phyloP scores from a whole-genome alignment of 2,329 filamentous ascomycete species.

The Dactylellina sp. region DNA sequence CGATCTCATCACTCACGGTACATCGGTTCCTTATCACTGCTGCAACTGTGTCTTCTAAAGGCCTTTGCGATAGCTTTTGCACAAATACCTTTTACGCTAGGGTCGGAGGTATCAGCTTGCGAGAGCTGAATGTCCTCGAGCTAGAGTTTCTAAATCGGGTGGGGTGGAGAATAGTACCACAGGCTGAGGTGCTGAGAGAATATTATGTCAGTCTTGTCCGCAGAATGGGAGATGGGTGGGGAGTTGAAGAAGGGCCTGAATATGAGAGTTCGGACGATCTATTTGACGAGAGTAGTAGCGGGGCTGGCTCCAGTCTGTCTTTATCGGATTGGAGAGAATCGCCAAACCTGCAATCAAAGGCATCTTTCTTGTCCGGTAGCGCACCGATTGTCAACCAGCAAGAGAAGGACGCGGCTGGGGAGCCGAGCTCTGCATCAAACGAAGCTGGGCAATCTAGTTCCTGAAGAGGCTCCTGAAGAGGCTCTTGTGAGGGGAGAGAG shows the following conservation, averaged over 20 bases:
- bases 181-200: constrained; percentile 90
- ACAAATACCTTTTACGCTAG: constrained; percentile 96
- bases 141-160: constrained; percentile 92
- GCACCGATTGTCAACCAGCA: constrained; percentile 19
- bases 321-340: constrained; percentile 37
- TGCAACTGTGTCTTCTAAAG: constrained; percentile 94
- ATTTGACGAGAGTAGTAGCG: constrained; percentile 42
- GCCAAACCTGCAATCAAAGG: constrained; percentile 36
- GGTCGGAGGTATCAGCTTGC: constrained; percentile 89
- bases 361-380: constrained; percentile 21
- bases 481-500: too few relatives aligned
- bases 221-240: constrained; percentile 70
- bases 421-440: not conserved
- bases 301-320: constrained; percentile 35
- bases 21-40: constrained; percentile 97
- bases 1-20: constrained; percentile 93
- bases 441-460: constrained; percentile 1
- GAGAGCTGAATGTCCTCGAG: constrained; percentile 89
- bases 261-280: constrained; percentile 46
- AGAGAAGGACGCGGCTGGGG: constrained; percentile 22
- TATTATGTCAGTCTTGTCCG: constrained; percentile 91
- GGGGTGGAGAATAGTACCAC: constrained; percentile 96
- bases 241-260: constrained; percentile 64
- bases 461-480: not conserved
- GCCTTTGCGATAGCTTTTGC: constrained; percentile 96